Conservation (phyloP, 495 filamentous ascomycete genomes). For the Jackrogersella multiformis region DNA sequence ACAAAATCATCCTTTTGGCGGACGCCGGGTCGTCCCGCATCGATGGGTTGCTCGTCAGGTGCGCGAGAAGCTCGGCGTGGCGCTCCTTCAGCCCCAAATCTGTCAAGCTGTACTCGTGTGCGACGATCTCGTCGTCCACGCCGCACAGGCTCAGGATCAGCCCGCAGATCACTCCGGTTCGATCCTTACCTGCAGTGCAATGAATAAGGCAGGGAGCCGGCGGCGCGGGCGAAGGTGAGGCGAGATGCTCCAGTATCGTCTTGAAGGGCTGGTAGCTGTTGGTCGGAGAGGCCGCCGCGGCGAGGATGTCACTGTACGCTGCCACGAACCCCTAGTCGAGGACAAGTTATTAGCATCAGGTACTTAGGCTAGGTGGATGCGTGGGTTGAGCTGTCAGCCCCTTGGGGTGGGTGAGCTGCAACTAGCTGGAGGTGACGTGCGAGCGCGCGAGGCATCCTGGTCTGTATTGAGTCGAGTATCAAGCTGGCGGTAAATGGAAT, state of each 20-base stretch:
- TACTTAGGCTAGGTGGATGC: constrained; percentile 21
- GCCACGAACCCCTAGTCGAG: constrained; percentile 57
- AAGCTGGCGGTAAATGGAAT: constrained; percentile 12
- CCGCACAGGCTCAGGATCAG: constrained; percentile 67
- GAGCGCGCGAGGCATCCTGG: constrained; percentile 7
- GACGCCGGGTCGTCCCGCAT: constrained; percentile 54
- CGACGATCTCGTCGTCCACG: constrained; percentile 63
- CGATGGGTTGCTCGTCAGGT: constrained; percentile 53
- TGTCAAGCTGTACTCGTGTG: constrained; percentile 70
- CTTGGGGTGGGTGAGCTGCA: not conserved
- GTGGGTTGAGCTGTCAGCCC: constrained; percentile 25
- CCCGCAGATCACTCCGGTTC: constrained; percentile 71
- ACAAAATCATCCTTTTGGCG: constrained; percentile 61
- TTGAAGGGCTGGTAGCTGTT: constrained; percentile 51
- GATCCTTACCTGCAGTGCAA: constrained; percentile 71
- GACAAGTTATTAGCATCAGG: constrained; percentile 1
- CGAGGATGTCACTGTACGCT: constrained; percentile 63
- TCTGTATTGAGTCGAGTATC: not conserved
- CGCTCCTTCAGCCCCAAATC: constrained; percentile 60
- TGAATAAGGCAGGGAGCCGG: constrained; percentile 42
- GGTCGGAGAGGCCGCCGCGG: constrained; percentile 45
- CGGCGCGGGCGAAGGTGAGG: constrained; percentile 40
- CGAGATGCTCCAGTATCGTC: constrained; percentile 56
- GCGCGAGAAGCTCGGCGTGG: constrained; percentile 55
- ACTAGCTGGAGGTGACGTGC: constrained; percentile 3